Evolutionary conservation across 352 stramenopile species (phyloP), one percentile per base, ranked within the genome.

Genomic region (Halophytophthora batemanensis): DNA sequence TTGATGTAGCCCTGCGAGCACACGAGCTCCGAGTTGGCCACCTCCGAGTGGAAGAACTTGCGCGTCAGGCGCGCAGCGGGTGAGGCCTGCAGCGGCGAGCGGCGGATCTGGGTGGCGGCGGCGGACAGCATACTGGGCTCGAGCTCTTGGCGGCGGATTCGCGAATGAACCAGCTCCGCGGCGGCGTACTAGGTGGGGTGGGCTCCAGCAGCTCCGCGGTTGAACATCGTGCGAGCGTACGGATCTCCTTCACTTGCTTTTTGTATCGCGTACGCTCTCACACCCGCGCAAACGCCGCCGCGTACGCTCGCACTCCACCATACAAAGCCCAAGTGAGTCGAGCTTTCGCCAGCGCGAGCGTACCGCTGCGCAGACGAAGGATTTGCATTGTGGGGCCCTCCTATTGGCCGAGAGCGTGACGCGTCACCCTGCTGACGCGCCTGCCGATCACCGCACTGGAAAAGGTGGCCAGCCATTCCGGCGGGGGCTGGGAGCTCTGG

Each of bases 1-100:
- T 84, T 71, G 55, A 92, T 89, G 60, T 87, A 90, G 44, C 77
- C 77, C 36, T 87, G 66, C 25, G 77, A 84, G 58, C 80, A 78
- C 47, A 94, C 74, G 22, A 92, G 70, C 34, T 84, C 66, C 23
- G 77, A 64, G 57, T 87, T 85, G 45, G 50, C 45, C 45, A 90
- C 66, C 41, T 87, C 71, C 15, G 62, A 51, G 66, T 87, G 74
- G 61, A 87, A 82, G 42, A 61, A 66, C 38, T 49, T 63, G 43
- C 58, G 63, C 22, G 51, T 43, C 15, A 43, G 33, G 2, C 37
- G 17, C 19, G 54, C 40, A 19, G 44, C 43, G 22, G 50, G 33
- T 31, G 53, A 44, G 33, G 49, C 44, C 5, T 47, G 58, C 50
- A 58, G 48, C 34, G 62, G 49, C n/a, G 56, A 56, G 45, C 53